These are phyloP conservation scores for Nakazawaea anatomiae DNA, from an alignment of 805 yeast species.

Conservation along the genomic window DNA sequence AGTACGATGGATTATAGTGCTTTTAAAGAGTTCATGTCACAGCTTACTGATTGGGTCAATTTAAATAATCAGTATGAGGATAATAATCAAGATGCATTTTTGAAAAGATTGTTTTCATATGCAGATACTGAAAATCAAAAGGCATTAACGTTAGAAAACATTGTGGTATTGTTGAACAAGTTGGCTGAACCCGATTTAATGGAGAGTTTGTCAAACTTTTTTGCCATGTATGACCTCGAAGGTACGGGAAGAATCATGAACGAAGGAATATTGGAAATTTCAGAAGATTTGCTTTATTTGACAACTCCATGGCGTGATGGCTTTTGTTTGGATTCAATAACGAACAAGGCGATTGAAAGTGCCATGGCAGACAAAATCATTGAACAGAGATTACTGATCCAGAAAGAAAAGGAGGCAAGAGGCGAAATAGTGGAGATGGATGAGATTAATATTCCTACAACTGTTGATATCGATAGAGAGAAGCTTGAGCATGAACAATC, in stretches of 20 bases:
- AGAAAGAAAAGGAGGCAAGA: slow-evolving; percentile 24
- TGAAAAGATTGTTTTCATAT: slow-evolving; percentile 55
- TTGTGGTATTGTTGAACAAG: slow-evolving; percentile 67
- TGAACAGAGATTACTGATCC: slow-evolving; percentile 28
- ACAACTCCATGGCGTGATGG: slow-evolving; percentile 87
- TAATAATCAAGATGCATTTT: slow-evolving; percentile 38
- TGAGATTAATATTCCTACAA: slow-evolving; percentile 47
- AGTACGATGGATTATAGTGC: slow-evolving; percentile 63
- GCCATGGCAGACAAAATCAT: slow-evolving; percentile 61
- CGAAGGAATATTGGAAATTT: slow-evolving; percentile 75
- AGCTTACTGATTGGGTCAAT: slow-evolving; percentile 71
- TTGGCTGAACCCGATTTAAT: slow-evolving; percentile 69
- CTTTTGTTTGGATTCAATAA: slow-evolving; percentile 52
- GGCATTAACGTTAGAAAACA: slow-evolving; percentile 59
- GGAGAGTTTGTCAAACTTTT: slow-evolving; percentile 73
- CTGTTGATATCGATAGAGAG: slow-evolving; percentile 57
- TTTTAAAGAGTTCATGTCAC: slow-evolving; percentile 69
- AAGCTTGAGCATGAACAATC: slow-evolving; percentile 57
- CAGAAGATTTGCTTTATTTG: slow-evolving; percentile 79
- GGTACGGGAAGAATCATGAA: slow-evolving; percentile 58
- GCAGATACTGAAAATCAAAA: slow-evolving; percentile 52
- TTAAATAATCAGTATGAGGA: slow-evolving; percentile 30
- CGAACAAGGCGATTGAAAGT: slow-evolving; percentile 57
- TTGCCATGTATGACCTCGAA: slow-evolving; percentile 63
- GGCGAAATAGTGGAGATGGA: slow-evolving; percentile 24